A percentile compares a stretch with the other conserved stretches of the same genome.
Evolutionary conservation across 148 eudicot genomes (phyloP).

Genomic region (Heliamphora exappendiculata): DNA sequence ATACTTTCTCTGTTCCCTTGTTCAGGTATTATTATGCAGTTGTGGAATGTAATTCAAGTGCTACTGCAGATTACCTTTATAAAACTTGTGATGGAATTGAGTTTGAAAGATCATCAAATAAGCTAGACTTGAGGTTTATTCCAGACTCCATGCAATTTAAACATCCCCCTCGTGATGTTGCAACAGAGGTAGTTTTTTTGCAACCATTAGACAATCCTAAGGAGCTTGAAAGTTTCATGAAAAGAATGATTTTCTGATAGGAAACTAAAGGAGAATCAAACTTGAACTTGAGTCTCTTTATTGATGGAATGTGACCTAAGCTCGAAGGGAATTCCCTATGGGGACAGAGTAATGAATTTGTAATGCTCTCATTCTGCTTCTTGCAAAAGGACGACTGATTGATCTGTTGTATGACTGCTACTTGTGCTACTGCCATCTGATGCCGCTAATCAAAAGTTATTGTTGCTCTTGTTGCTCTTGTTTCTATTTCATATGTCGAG

Average conservation of each 20-base stretch:
- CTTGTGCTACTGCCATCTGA: not conserved
- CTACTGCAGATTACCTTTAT: constrained; percentile 85
- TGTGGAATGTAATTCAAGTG: constrained; percentile 86
- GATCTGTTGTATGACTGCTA: not conserved
- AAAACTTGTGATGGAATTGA: constrained; percentile 84
- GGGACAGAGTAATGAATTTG: not conserved
- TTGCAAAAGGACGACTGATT: not conserved
- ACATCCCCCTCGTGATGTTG: constrained; percentile 80
- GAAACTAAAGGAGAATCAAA: not conserved
- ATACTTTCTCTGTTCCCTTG: not conserved
- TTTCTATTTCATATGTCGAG: not conserved
- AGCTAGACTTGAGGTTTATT: constrained; percentile 85
- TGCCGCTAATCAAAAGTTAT: not conserved
- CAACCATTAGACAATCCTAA: not conserved
- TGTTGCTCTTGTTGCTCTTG: not conserved
- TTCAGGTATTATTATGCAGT: constrained; percentile 88
- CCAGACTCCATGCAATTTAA: constrained; percentile 88
- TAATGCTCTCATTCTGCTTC: not conserved
- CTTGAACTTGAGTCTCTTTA: not conserved
- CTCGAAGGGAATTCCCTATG: not conserved
- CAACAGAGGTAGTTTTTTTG: constrained; percentile 58
- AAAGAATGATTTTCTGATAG: not conserved
- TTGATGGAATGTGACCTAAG: not conserved
- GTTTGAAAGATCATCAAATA: constrained; percentile 88
- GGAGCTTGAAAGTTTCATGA: not conserved